A percentile compares a stretch with the other conserved stretches of the same genome.
Evolutionary conservation across 2,329 filamentous ascomycete species (phyloP).

Genomic region (Epichloe uncinata): DNA sequence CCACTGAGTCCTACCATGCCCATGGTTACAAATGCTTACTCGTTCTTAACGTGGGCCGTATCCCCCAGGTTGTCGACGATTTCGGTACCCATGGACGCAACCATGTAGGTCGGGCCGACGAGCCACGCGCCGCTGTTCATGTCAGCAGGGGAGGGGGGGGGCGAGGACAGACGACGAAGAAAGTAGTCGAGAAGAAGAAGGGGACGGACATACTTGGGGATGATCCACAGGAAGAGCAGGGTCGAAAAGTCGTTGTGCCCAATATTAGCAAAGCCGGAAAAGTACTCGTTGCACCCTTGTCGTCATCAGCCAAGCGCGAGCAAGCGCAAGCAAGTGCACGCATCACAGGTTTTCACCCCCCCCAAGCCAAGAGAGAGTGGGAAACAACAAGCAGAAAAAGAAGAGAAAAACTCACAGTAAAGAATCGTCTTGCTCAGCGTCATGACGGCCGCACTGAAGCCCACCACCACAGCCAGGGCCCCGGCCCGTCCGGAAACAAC

Average conservation of each 20-base stretch:
- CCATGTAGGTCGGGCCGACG: constrained; percentile 37
- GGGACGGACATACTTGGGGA: constrained; percentile 38
- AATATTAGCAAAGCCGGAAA: constrained; percentile 41
- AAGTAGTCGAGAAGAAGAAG: not conserved
- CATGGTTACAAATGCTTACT: constrained; percentile 14
- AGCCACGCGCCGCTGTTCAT: constrained; percentile 39
- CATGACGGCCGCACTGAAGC: constrained; percentile 43
- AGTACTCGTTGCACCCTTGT: constrained; percentile 43
- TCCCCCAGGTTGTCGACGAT: constrained; percentile 32
- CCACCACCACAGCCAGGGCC: constrained; percentile 32
- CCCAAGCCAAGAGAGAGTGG: not conserved
- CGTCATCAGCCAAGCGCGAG: not conserved
- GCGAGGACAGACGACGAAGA: not conserved
- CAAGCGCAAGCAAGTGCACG: too few relatives aligned
- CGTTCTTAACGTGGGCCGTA: constrained; percentile 26
- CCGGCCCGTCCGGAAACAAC: constrained; percentile 29
- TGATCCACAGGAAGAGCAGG: constrained; percentile 40
- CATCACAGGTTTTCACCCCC: not conserved
- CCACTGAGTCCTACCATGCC: too few relatives aligned
- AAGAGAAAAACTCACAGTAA: constrained; percentile 34
- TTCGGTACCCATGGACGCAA: constrained; percentile 33
- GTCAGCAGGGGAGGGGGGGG: not conserved
- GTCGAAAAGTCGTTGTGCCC: constrained; percentile 36
- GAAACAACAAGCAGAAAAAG: constrained; percentile 2
- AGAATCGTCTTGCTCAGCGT: constrained; percentile 48